These are phyloP conservation scores for Plasmodium malariae DNA, from an alignment of 169 alveolate species.

Conservation along the genomic window DNA sequence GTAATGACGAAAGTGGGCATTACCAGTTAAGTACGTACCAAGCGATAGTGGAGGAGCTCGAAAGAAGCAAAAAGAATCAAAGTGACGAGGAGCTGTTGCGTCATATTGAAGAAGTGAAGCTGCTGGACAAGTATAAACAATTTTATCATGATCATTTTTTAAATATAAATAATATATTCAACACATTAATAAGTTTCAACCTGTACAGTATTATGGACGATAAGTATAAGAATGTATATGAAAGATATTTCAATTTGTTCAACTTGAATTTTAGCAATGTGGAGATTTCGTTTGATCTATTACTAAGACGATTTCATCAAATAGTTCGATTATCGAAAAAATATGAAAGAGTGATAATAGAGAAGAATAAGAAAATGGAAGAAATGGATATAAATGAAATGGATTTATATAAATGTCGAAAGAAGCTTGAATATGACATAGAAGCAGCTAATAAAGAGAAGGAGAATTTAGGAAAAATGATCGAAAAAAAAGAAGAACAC, in stretches of 20 bases:
- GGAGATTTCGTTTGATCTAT: conserved; percentile 35
- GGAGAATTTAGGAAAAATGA: conserved; percentile 7
- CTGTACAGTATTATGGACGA: conserved; percentile 13
- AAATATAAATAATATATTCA: conserved; percentile 42
- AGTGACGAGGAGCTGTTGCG: conserved; percentile 21
- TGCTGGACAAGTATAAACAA: conserved; percentile 28
- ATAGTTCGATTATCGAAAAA: conserved; percentile 23
- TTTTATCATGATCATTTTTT: conserved; percentile 53
- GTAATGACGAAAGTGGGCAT: background rate
- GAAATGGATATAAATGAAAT: conserved; percentile 23
- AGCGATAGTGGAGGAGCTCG: background rate
- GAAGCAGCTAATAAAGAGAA: conserved; percentile 13
- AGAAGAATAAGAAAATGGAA: background rate
- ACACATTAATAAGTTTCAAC: conserved; percentile 24
- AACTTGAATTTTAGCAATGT: conserved; percentile 56
- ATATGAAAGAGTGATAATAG: conserved; percentile 1
- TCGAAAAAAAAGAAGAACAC: conserved; percentile 18
- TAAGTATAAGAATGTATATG: conserved; percentile 18
- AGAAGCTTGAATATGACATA: conserved; percentile 9
- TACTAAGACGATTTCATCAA: conserved; percentile 16
- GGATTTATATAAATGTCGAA: background rate
- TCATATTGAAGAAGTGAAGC: conserved; percentile 1
- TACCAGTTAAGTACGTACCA: background rate
- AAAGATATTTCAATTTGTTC: conserved; percentile 48
- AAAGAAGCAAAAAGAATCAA: conserved; percentile 18